Evolutionary conservation across 2,329 filamentous ascomycete genomes (phyloP).

Genomic region (Onygenales sp.): DNA sequence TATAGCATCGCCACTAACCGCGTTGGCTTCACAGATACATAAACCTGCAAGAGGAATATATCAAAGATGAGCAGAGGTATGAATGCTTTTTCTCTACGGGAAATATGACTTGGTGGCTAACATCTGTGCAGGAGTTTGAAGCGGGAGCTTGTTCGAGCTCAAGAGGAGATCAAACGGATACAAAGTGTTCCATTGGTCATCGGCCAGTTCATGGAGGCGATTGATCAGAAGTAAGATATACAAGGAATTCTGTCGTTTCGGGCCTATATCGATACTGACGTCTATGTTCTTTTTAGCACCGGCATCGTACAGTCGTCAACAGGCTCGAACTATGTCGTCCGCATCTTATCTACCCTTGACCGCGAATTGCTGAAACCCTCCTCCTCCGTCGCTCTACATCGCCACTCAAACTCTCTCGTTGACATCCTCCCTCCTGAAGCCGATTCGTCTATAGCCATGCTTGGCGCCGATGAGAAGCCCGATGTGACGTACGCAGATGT

Average conservation of each 20-base stretch:
- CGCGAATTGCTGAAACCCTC: conserved; percentile 97
- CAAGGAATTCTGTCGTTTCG: neutral
- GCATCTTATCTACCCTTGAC: conserved; percentile 95
- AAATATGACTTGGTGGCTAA: conserved; percentile 10
- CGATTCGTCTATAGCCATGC: conserved; percentile 97
- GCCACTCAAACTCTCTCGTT: conserved; percentile 96
- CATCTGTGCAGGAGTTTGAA: conserved; percentile 65
- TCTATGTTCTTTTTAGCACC: conserved; percentile 50
- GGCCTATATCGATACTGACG: neutral
- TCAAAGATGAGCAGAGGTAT: conserved; percentile 97
- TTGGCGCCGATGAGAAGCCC: conserved; percentile 92
- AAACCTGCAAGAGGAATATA: conserved; percentile 97
- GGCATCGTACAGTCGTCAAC: conserved; percentile 98
- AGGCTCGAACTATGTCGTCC: conserved; percentile 96
- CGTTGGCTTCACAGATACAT: conserved; percentile 56
- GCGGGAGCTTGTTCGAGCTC: conserved; percentile 89
- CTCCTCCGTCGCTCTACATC: conserved; percentile 92
- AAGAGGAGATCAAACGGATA: conserved; percentile 99
- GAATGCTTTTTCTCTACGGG: neutral
- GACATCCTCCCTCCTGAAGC: conserved; percentile 98
- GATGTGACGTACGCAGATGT: conserved; percentile 98
- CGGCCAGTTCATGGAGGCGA: conserved; percentile 99
- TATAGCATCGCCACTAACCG: conserved; percentile 16
- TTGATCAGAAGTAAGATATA: conserved; percentile 81
- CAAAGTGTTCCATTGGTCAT: conserved; percentile 97